Evolutionary conservation across 2,329 filamentous ascomycete species (phyloP).

Genomic region (Dactylonectria estremocensis): DNA sequence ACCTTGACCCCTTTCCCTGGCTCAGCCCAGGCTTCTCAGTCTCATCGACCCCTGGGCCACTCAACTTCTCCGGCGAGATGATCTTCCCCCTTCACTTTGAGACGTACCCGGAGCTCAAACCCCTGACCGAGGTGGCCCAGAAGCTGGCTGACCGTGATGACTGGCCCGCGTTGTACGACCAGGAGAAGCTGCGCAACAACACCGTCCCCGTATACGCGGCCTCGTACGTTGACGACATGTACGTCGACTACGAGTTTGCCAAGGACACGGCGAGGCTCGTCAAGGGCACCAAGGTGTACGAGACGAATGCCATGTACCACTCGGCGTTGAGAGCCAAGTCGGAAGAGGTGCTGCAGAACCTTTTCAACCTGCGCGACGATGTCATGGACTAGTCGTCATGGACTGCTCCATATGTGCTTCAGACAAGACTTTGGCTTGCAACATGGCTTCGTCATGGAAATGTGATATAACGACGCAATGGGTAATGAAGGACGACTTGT

Average conservation of each 20-base stretch:
- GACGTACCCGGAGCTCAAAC: conserved; percentile 81
- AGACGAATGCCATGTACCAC: conserved; percentile 92
- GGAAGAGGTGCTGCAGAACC: conserved; percentile 81
- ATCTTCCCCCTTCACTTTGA: conserved; percentile 89
- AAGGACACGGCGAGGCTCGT: conserved; percentile 82
- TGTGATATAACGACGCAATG: conserved; percentile 14
- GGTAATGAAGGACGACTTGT: conserved; percentile 4
- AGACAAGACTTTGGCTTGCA: background rate
- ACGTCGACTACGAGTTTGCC: conserved; percentile 84
- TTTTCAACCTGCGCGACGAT: conserved; percentile 84
- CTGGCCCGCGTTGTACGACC: conserved; percentile 86
- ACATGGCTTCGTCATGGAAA: conserved; percentile 11
- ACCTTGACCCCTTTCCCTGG: conserved; percentile 66
- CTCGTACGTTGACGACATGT: conserved; percentile 91
- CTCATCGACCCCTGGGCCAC: conserved; percentile 60
- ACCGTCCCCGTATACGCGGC: conserved; percentile 89
- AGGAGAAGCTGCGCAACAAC: conserved; percentile 80
- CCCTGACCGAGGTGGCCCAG: conserved; percentile 78
- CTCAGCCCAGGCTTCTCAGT: conserved; percentile 54
- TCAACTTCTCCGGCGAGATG: conserved; percentile 95
- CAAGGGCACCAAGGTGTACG: conserved; percentile 82
- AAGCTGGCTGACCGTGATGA: conserved; percentile 76
- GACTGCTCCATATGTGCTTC: background rate
- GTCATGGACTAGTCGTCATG: conserved; percentile 65
- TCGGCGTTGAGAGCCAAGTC: conserved; percentile 82